Conservation (phyloP, 2,329 filamentous ascomycete species). For the Metarhizium robertsii region DNA sequence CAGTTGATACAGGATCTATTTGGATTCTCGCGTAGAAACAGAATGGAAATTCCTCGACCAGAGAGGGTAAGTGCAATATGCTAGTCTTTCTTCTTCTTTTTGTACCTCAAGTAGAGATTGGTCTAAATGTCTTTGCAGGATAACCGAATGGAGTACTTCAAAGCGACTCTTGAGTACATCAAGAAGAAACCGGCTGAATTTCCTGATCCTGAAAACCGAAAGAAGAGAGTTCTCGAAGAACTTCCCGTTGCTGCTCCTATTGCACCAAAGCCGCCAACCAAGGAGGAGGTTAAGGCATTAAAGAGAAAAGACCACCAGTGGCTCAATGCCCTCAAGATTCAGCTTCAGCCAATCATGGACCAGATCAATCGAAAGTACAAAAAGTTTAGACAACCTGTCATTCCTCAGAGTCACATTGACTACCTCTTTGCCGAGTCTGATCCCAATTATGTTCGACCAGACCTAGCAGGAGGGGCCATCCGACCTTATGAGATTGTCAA, state of each 20-base stretch:
- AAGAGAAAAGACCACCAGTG: constrained; percentile 75
- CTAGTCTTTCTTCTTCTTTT: not conserved
- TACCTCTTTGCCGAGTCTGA: constrained; percentile 82
- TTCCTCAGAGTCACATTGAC: constrained; percentile 63
- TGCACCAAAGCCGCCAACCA: constrained; percentile 57
- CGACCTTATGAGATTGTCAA: constrained; percentile 72
- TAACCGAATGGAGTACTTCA: constrained; percentile 73
- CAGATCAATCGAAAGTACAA: constrained; percentile 86
- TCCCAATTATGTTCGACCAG: constrained; percentile 55
- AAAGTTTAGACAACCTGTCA: constrained; percentile 73
- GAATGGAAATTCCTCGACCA: constrained; percentile 61
- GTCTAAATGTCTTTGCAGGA: constrained; percentile 22
- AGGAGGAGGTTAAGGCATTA: constrained; percentile 71
- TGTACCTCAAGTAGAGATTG: not conserved
- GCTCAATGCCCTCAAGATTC: constrained; percentile 79
- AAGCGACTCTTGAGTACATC: constrained; percentile 63
- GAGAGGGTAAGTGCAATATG: constrained; percentile 37
- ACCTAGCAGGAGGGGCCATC: constrained; percentile 42
- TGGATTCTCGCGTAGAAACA: constrained; percentile 73
- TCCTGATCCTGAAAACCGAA: constrained; percentile 76
- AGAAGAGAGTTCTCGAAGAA: constrained; percentile 72
- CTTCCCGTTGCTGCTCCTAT: constrained; percentile 67
- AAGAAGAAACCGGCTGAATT: constrained; percentile 75
- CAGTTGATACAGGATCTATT: constrained; percentile 71
- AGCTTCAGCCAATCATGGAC: constrained; percentile 92